Evolutionary conservation across 768 basidiomycete species (phyloP).

Genomic region (Tricholoma hemisulphureum): DNA sequence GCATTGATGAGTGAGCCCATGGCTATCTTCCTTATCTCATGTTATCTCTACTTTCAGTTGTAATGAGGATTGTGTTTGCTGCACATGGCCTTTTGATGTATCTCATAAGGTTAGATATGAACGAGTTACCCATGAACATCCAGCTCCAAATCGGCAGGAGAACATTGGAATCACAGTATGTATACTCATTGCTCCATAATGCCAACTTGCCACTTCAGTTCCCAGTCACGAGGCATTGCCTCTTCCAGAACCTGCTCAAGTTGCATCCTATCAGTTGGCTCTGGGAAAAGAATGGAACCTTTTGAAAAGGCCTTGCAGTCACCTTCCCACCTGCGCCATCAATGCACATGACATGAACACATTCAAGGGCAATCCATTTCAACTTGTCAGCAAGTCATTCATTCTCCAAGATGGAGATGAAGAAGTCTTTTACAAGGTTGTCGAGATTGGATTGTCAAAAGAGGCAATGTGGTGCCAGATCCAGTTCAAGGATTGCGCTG

Average conservation of each 20-base stretch:
- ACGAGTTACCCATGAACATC: background rate
- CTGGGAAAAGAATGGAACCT: background rate
- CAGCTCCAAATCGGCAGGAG: background rate
- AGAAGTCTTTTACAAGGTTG: background rate
- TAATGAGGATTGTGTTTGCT: background rate
- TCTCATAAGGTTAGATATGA: background rate
- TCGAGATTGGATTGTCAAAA: background rate
- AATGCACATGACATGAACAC: background rate
- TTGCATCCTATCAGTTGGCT: background rate
- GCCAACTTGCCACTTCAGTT: background rate
- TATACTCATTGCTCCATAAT: background rate
- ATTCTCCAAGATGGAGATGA: background rate
- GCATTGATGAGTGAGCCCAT: background rate
- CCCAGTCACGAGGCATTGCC: background rate
- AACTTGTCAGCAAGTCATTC: background rate
- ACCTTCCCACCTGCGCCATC: background rate
- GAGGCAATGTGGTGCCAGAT: background rate
- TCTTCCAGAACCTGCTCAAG: background rate
- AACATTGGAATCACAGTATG: slow-evolving; percentile 1
- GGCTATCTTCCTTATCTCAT: background rate
- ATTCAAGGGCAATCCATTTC: background rate
- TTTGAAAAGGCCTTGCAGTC: background rate
- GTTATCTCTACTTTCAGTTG: background rate
- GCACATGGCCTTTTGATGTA: background rate
- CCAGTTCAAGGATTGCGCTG: background rate